These are phyloP conservation scores for Geotrichum australiense DNA, from an alignment of 1,139 yeast genomes.

Conservation along the genomic window DNA sequence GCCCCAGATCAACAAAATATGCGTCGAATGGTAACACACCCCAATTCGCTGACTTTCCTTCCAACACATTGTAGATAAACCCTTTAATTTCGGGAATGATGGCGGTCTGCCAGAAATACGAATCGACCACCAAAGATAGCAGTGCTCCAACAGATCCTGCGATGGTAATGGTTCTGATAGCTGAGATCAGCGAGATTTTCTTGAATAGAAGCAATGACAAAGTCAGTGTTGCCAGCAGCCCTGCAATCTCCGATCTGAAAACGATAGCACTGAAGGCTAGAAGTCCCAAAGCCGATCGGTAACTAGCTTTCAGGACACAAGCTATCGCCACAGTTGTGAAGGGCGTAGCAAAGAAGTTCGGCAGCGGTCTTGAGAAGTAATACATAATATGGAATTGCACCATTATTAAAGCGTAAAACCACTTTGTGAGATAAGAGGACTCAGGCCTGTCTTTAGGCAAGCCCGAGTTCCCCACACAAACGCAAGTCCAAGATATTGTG, in stretches of 20 bases:
- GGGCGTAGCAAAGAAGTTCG: constrained; percentile 82
- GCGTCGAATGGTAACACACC: constrained; percentile 71
- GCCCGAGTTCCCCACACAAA: constrained; percentile 7
- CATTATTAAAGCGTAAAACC: constrained; percentile 53
- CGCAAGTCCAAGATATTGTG: constrained; percentile 20
- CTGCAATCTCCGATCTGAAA: constrained; percentile 66
- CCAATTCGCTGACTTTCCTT: constrained; percentile 73
- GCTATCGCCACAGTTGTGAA: constrained; percentile 53
- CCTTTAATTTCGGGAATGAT: constrained; percentile 68
- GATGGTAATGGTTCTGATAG: constrained; percentile 39
- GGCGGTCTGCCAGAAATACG: constrained; percentile 62
- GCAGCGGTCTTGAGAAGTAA: constrained; percentile 75
- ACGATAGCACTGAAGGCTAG: constrained; percentile 59
- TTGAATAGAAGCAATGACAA: constrained; percentile 34
- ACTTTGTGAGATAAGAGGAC: constrained; percentile 28
- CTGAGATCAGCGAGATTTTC: constrained; percentile 39
- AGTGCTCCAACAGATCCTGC: constrained; percentile 52
- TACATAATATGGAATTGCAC: constrained; percentile 75
- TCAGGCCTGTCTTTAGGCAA: constrained; percentile 2
- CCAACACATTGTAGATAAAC: constrained; percentile 63
- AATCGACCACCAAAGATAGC: constrained; percentile 52
- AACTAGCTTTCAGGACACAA: constrained; percentile 45
- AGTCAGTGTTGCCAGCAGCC: constrained; percentile 46
- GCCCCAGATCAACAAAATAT: constrained; percentile 43
- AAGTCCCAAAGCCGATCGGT: constrained; percentile 46